These are phyloP conservation scores for Santalum album DNA, from an alignment of 164 flowering plant species.

Conservation along the genomic window DNA sequence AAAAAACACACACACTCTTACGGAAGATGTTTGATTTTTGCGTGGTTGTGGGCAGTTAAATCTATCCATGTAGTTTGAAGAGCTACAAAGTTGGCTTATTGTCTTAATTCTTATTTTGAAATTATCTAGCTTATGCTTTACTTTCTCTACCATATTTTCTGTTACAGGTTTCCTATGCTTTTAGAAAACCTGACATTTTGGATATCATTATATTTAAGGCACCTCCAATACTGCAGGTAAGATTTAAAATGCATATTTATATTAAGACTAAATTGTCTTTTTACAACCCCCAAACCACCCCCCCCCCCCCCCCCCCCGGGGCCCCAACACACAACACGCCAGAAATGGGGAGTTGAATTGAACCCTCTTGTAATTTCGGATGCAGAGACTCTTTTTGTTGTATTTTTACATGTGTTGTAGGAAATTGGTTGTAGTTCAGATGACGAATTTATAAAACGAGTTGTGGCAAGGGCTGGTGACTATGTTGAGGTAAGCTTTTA, in stretches of 20 bases:
- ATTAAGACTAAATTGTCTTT: neutral
- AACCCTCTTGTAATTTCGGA: neutral
- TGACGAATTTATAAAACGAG: constrained; percentile 82
- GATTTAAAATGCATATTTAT: neutral
- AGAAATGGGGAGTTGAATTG: no score
- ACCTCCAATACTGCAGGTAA: constrained; percentile 73
- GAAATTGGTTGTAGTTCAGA: constrained; percentile 56
- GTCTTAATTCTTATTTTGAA: no score
- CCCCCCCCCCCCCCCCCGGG: no score
- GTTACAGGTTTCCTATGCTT: constrained; percentile 74
- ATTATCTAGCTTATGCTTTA: neutral
- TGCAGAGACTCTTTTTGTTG: neutral
- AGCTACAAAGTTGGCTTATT: no score
- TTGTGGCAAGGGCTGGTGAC: constrained; percentile 90
- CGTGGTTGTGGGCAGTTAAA: no score
- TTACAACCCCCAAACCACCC: no score
- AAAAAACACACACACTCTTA: no score
- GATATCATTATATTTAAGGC: constrained; percentile 93
- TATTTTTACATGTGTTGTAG: constrained; percentile 24
- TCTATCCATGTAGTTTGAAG: no score
- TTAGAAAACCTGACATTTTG: constrained; percentile 72
- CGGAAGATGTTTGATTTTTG: no score
- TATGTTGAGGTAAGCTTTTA: constrained; percentile 80
- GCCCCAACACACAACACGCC: no score
- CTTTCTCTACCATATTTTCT: neutral